Conservation (phyloP, 129 eudicot species). For the Lactuca sativa region DNA sequence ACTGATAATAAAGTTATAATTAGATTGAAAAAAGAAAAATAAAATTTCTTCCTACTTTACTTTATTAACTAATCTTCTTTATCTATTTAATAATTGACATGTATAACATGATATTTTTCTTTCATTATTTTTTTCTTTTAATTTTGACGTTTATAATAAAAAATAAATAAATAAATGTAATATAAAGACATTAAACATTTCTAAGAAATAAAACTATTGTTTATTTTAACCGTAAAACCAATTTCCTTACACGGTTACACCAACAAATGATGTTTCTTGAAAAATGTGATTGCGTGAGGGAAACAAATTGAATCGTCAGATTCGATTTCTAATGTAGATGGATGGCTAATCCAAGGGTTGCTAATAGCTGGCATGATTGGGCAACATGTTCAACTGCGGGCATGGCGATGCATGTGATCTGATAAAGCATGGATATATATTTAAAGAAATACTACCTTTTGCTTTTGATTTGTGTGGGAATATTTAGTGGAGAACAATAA, state of each 20-base stretch:
- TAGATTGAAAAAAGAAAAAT: no score
- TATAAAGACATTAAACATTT: not conserved
- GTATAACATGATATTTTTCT: no score
- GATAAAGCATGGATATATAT: not conserved
- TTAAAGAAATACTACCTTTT: not conserved
- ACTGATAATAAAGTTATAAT: no score
- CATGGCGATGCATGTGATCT: slow-evolving; percentile 5
- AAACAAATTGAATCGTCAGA: not conserved
- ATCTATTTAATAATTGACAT: no score
- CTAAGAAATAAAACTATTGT: no score
- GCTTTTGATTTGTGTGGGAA: slow-evolving; percentile 15
- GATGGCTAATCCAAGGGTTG: not conserved
- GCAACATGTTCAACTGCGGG: not conserved
- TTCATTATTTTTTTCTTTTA: no score
- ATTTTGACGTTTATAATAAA: not conserved
- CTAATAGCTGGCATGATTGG: slow-evolving; percentile 5
- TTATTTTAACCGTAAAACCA: not conserved
- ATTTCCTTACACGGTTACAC: no score
- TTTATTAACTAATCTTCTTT: no score
- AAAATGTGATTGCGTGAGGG: slow-evolving; percentile 17
- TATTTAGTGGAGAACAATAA: not conserved
- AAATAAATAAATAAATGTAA: not conserved
- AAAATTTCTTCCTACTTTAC: no score
- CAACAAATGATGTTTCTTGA: not conserved
- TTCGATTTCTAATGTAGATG: not conserved